A percentile compares a stretch with the other conserved stretches of the same genome.
These are phyloP conservation scores for Cutaneotrichosporon mucoides DNA, from an alignment of 1,284 basidiomycete species.

Conservation along the genomic window DNA sequence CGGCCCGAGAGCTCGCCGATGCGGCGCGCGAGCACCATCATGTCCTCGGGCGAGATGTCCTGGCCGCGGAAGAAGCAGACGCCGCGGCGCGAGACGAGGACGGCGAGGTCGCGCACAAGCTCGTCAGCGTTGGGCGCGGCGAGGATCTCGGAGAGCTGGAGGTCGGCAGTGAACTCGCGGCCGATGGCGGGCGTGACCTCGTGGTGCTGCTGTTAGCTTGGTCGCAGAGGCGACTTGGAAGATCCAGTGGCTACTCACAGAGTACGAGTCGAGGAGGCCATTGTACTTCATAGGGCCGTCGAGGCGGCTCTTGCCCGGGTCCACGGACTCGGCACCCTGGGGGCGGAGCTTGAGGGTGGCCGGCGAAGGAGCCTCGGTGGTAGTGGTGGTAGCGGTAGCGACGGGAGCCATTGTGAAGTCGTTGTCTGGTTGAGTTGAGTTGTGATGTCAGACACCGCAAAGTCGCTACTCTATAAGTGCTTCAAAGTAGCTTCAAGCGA, in stretches of 20 bases:
- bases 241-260: background rate
- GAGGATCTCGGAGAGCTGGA: constrained; percentile 13
- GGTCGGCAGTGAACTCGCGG: constrained; percentile 8
- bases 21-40: constrained; percentile 52
- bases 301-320: constrained; percentile 5
- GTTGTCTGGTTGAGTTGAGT: background rate
- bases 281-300: constrained; percentile 2
- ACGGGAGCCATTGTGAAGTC: background rate
- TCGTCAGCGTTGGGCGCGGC: constrained; percentile 18
- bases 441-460: background rate
- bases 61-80: constrained; percentile 68
- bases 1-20: constrained; percentile 56
- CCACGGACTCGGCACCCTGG: background rate
- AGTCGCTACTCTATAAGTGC: no score
- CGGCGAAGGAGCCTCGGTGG: background rate
- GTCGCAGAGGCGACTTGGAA: no score
- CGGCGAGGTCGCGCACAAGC: constrained; percentile 54
- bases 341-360: background rate
- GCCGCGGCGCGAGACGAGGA: constrained; percentile 61
- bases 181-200: constrained; percentile 13
- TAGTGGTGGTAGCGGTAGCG: background rate
- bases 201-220: background rate
- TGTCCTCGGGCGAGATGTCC: constrained; percentile 52
- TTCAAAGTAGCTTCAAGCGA: no score
- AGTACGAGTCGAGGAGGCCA: constrained; percentile 1